Conservation (phyloP, 2,329 filamentous ascomycete genomes). For the Ophiostoma montium region DNA sequence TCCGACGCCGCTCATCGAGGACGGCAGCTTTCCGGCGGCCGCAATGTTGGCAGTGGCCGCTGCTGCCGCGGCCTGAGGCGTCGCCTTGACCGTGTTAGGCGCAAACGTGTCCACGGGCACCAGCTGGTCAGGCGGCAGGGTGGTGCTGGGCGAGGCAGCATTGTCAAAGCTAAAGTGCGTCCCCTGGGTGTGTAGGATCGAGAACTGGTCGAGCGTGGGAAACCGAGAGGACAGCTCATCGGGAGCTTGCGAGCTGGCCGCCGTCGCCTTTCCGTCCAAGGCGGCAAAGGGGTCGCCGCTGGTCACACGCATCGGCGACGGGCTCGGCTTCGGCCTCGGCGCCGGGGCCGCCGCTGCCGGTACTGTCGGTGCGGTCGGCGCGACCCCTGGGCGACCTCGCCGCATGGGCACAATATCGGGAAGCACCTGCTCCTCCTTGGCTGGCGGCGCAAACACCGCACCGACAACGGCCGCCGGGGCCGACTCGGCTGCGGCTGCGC, state of each 20-base stretch:
- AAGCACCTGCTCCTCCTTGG: conserved; percentile 55
- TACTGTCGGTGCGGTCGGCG: conserved; percentile 23
- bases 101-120: conserved; percentile 51
- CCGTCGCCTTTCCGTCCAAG: conserved; percentile 53
- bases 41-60: conserved; percentile 4
- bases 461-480: conserved; percentile 53
- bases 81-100: conserved; percentile 22
- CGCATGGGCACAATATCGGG: conserved; percentile 93
- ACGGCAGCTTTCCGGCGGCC: neutral
- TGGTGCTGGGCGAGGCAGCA: conserved; percentile 23
- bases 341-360: conserved; percentile 21
- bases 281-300: conserved; percentile 79
- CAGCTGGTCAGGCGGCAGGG: conserved; percentile 12
- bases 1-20: neutral
- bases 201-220: conserved; percentile 85
- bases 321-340: conserved; percentile 30
- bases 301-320: conserved; percentile 56
- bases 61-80: conserved; percentile 8
- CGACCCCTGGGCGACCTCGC: conserved; percentile 54
- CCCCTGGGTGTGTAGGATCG: conserved; percentile 72
- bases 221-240: conserved; percentile 81
- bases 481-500: conserved; percentile 30
- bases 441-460: conserved; percentile 65
- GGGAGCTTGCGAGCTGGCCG: conserved; percentile 30
- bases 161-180: conserved; percentile 72